Base-by-base conservation (phyloP, 305 asterid species). In the Ilex paraguariensis region DNA sequence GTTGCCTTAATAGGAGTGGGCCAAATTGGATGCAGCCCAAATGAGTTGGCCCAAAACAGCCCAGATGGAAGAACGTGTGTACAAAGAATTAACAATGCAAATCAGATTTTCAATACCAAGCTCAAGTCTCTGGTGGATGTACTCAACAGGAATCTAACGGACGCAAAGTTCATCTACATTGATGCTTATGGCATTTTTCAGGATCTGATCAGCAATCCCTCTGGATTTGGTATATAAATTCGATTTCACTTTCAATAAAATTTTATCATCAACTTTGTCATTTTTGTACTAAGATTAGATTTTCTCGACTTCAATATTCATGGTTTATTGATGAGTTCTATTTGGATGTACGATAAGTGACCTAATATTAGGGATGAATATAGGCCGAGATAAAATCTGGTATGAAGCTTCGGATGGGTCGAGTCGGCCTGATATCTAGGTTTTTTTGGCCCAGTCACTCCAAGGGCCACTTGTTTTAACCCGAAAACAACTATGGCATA, bases 21-120 rank as follows among this genome's bases (percentile, higher is more conserved):
- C 5, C 95, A 85, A 45, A 85, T 90, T 51, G 96, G 97, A 10
- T 87, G 96, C 84, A 84, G 91, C 75, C 97, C 97, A 40, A 85
- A 90, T 48, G 87, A 87, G 6, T 59, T 90, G 79, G 96, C 96
- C 10, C 97, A 87, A 69, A 85, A 85, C 66, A 90, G 93, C 74
- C 72, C 79, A 0, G 96, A 90, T 54, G 96, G 96, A 0, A 39
- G 14, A 1, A 87, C 97, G 0, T 90, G 97, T 54, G 95, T 85
- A 2, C 72, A 59, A n/a, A 80, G 87, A 66, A 81, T 85, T 69
- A 90, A 90, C 66, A 30, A 63, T 14, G 97, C 93, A 0, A 74
- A 76, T 44, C 84, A 84, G 66, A 49, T 87, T 40, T 90, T 87
- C 80, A 90, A 90, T 73, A 75, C 13, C 72, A 77, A 68, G 30